Conservation (phyloP, 2,329 filamentous ascomycete species). For the Bimuria novae-zelandiae region DNA sequence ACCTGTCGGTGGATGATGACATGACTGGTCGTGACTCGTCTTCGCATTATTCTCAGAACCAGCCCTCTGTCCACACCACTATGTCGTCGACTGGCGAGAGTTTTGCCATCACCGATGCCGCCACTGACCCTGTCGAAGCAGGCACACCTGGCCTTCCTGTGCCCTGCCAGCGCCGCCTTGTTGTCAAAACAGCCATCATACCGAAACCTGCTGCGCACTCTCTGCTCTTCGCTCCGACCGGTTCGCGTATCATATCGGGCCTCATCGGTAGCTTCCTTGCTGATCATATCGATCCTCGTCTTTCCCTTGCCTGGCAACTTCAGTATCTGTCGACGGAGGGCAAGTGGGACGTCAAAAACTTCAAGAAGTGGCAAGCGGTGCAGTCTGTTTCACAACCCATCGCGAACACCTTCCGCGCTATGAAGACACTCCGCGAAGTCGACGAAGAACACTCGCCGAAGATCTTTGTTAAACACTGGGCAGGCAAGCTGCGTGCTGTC, state of each 20-base stretch:
- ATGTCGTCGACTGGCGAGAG: constrained; percentile 44
- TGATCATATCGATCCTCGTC: constrained; percentile 72
- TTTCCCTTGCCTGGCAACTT: constrained; percentile 88
- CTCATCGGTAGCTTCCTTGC: constrained; percentile 82
- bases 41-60: constrained; percentile 21
- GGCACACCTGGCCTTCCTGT: constrained; percentile 17
- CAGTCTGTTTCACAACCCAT: constrained; percentile 78
- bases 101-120: constrained; percentile 18
- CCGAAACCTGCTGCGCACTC: constrained; percentile 81
- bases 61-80: constrained; percentile 22
- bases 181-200: constrained; percentile 71
- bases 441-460: constrained; percentile 80
- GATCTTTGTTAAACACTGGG: constrained; percentile 72
- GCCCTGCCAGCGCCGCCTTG: constrained; percentile 38
- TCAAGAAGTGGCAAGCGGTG: constrained; percentile 86
- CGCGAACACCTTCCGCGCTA: constrained; percentile 77
- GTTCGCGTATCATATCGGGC: constrained; percentile 76
- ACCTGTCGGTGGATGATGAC: constrained; percentile 28
- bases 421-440: constrained; percentile 91
- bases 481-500: constrained; percentile 70
- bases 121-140: constrained; percentile 10
- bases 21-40: constrained; percentile 19
- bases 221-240: constrained; percentile 77
- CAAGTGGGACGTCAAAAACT: constrained; percentile 98
- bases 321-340: constrained; percentile 85